Evolutionary conservation across 2,329 filamentous ascomycete species (phyloP), one percentile per base, ranked within the genome.

Genomic region (Capronia coronata): DNA sequence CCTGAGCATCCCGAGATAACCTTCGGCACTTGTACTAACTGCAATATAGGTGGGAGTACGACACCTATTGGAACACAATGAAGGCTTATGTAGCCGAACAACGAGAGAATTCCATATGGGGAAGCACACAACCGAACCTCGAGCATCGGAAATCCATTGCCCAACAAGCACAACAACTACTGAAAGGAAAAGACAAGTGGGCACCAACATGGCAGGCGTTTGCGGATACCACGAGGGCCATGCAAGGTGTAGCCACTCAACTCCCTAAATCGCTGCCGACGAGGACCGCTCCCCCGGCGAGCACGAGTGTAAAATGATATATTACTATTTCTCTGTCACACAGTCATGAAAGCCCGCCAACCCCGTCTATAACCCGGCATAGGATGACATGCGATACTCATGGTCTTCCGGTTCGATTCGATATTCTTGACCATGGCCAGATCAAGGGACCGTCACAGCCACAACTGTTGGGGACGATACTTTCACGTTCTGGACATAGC

Each of bases 151-250:
- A 67, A 56, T 65, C 66, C 19, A 73, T 80, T 60, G 74, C 73
- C 53, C 67, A 75, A 64, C 77, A 85, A 68, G 86, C 85, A 14
- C 73, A 78, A 69, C 71, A 75, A 60, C 10, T 56, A 60, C 65
- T 86, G 56, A 68, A 72, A 43, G 80, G 82, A 16, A 74, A 78
- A 65, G 71, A 76, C 60, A 72, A 71, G 55, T 89, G 86, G 85
- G 71, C 65, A 51, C 71, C 71, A 27, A 72, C 71, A 14, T 74
- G 71, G 71, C 64, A 71, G 62, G 63, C 64, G 16, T 48, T 74
- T 14, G 34, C 38, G 8, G 37, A 38, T 23, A 43, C 55, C 29
- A 34, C 22, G 23, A 49, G 46, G 9, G 55, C 45, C 18, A 49
- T 54, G 50, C 23, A 51, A 18, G 49, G 49, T 9, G 10, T 29